Evolutionary conservation across 257 asterid genomes (phyloP).

Genomic region (Buddleja alternifolia): DNA sequence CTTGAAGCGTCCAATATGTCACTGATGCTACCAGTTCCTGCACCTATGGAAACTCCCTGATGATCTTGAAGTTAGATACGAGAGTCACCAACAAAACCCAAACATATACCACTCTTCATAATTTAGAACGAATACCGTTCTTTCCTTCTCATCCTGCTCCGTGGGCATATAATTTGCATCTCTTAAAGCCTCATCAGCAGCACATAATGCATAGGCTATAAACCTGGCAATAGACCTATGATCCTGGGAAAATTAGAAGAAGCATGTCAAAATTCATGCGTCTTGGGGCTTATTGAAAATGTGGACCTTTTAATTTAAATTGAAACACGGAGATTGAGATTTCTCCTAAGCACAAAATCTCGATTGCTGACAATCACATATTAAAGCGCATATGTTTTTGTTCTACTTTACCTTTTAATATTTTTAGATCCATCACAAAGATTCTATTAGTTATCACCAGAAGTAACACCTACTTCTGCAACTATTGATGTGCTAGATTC

Average conservation of each 20-base stretch:
- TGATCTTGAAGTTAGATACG: constrained; percentile 40
- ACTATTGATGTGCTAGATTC: not conserved
- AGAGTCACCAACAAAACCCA: constrained; percentile 24
- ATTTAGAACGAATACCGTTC: constrained; percentile 62
- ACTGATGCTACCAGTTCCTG: constrained; percentile 92
- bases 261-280: constrained; percentile 29
- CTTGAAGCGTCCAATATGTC: constrained; percentile 90
- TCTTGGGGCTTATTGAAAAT: not conserved
- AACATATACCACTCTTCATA: constrained; percentile 16
- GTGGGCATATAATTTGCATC: constrained; percentile 92
- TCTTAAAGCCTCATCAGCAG: constrained; percentile 90
- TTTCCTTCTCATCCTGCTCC: constrained; percentile 76
- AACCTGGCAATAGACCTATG: constrained; percentile 89
- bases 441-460: not conserved
- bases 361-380: constrained; percentile 2
- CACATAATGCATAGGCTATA: constrained; percentile 92
- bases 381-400: not conserved
- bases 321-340: not conserved
- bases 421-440: not conserved
- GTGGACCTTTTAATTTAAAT: not conserved
- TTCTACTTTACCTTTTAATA: not conserved
- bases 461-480: not conserved
- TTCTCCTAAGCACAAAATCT: not conserved
- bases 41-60: constrained; percentile 99
- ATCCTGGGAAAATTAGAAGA: constrained; percentile 51